A percentile compares a stretch with the other conserved stretches of the same genome.
Conservation (phyloP, 108 stramenopile species). For the Discostella pseudostelligera region DNA sequence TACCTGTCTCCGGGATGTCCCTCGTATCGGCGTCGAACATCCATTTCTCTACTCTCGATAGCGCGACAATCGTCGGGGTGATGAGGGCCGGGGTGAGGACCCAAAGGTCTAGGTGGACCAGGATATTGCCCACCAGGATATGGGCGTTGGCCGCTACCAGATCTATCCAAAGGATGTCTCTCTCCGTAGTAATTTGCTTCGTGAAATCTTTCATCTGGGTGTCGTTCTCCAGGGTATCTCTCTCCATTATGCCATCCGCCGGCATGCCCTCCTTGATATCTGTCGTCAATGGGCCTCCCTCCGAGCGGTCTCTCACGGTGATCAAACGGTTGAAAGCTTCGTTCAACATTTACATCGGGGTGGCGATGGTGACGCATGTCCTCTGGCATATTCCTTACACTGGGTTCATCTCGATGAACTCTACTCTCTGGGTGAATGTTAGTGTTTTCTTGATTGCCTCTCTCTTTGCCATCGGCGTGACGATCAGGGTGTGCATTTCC, state of each 20-base stretch:
- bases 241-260: neutral
- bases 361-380: neutral
- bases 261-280: neutral
- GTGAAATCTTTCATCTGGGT: neutral
- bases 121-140: conserved; percentile 1
- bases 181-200: no score
- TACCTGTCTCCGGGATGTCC: neutral
- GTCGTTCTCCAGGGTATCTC: neutral
- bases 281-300: conserved; percentile 2
- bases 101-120: neutral
- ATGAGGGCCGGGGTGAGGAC: no score
- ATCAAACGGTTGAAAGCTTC: neutral
- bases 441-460: neutral
- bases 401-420: conserved; percentile 4
- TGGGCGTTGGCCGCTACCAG: no score
- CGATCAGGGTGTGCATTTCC: neutral
- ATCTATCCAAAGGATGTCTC: no score
- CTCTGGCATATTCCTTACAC: neutral
- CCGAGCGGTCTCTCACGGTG: conserved; percentile 3
- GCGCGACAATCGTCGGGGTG: no score
- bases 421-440: neutral
- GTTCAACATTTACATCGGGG: neutral
- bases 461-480: neutral
- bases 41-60: conserved; percentile 2
- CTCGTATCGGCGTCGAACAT: neutral